Base-by-base conservation (phyloP, 345 rosid species). In the Arabidopsis arenosa region DNA sequence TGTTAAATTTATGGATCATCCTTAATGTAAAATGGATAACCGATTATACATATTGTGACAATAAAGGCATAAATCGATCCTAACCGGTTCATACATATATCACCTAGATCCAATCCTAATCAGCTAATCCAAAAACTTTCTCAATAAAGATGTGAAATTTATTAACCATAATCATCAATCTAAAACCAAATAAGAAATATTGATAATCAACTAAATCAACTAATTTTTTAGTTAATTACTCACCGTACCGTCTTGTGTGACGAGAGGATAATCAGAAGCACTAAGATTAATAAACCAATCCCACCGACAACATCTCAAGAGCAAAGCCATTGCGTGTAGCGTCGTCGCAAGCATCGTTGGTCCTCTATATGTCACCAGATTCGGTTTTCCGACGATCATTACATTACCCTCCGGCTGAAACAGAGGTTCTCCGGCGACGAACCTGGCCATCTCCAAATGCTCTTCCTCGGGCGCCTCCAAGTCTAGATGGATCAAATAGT, bases 241-340 rank as follows among this genome's bases (percentile, higher is more conserved):
- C 96, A 93, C 96, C 97, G 79, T 94, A 92, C 98, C 96, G 87
- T 94, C 98, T 90, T 90, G 96, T 77, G 96, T 92, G 4, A 89
- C 81, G 48, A 94, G 59, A 58, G 97, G 97, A 72, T 92, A 94
- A 78, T 94, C 97, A 75, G 97, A 94, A 75, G 98, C 95, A 82
- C 96, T 94, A n/a, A 94, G 96, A 79, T 94, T 94, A 14, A 94
- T 90, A 36, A 94, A 92, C 97, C 98, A 94, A 69, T 94, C 96
- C 97, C 98, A 92, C 64, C 84, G 80, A 84, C 92, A 85, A 76
- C 88, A 85, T 68, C 90, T 87, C 79, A 86, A 26, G 13, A 94
- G 82, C 79, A 90, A 84, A 7, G 97, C 85, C 87, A 92, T 87
- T 18, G 90, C 93, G 75, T 92, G 96, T 6, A 94, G 90, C 13